A percentile compares a stretch with the other conserved stretches of the same genome.
phyloP scores from a whole-genome alignment of 2,329 filamentous ascomycete species.

The Talaromyces sp. region DNA sequence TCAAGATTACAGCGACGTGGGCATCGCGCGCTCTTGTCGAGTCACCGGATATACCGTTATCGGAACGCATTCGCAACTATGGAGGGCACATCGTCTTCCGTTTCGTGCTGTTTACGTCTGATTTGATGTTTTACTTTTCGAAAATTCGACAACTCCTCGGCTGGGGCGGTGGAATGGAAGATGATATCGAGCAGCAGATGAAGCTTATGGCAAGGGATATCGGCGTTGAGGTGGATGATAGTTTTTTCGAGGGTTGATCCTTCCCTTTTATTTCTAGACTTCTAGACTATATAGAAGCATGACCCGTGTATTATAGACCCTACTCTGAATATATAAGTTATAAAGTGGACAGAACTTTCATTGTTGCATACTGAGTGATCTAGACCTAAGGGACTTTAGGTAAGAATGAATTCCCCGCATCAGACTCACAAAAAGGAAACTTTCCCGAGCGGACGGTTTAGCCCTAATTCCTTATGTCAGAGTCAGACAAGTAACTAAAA shows the following conservation, averaged over 20 bases:
- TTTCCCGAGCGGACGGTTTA: too few relatives aligned
- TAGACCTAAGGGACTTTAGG: too few relatives aligned
- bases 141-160: slow-evolving; percentile 73
- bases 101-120: slow-evolving; percentile 66
- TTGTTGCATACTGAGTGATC: too few relatives aligned
- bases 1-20: slow-evolving; percentile 93
- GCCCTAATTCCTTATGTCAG: too few relatives aligned
- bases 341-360: too few relatives aligned
- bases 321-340: slow-evolving; percentile 10
- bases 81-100: slow-evolving; percentile 79
- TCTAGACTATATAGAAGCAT: slow-evolving; percentile 1
- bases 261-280: not conserved
- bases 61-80: slow-evolving; percentile 62
- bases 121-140: slow-evolving; percentile 77
- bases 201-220: slow-evolving; percentile 81
- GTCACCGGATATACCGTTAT: slow-evolving; percentile 58
- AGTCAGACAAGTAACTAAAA: too few relatives aligned
- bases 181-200: slow-evolving; percentile 86
- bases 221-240: slow-evolving; percentile 74
- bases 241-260: slow-evolving; percentile 75
- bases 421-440: too few relatives aligned
- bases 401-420: too few relatives aligned
- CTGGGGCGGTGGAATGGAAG: slow-evolving; percentile 80
- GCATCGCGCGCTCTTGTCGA: slow-evolving; percentile 78
- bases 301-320: slow-evolving; percentile 10